Evolutionary conservation across 2,329 filamentous ascomycete genomes (phyloP).

Genomic region (Domatiomyces catenatus): DNA sequence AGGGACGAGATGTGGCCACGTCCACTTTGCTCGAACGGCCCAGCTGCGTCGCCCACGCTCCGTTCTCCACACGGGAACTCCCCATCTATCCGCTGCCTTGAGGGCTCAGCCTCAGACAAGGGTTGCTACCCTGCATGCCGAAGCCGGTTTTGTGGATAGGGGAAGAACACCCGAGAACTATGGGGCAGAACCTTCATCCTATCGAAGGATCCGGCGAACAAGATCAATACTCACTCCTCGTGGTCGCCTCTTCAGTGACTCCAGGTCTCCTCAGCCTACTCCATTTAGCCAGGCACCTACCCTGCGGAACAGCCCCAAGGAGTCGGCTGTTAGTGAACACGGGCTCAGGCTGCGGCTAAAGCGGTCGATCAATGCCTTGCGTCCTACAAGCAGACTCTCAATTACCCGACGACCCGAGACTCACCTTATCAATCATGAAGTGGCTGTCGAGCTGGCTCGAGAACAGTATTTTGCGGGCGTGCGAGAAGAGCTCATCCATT

Average conservation of each 20-base stretch:
- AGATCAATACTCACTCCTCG: conserved; percentile 34
- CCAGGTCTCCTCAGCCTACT: conserved; percentile 3
- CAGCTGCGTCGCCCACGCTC: conserved; percentile 3
- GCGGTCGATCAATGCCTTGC: conserved; percentile 30
- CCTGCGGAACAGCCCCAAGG: conserved; percentile 5
- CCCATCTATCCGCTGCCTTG: not conserved
- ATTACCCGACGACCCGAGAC: conserved; percentile 13
- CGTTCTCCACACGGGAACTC: conserved; percentile 1
- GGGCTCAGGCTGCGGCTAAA: conserved; percentile 18
- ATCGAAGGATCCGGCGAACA: conserved; percentile 31
- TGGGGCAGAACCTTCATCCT: conserved; percentile 31
- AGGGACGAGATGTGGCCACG: not conserved
- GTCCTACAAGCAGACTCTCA: conserved; percentile 17
- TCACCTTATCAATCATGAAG: conserved; percentile 19
- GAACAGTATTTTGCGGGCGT: conserved; percentile 21
- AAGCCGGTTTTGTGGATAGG: not conserved
- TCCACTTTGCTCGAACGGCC: not conserved
- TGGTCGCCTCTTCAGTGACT: conserved; percentile 15
- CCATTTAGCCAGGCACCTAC: conserved; percentile 4
- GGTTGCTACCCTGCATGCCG: not conserved
- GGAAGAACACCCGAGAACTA: conserved; percentile 13
- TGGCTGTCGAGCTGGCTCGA: conserved; percentile 28
- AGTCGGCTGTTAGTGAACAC: conserved; percentile 3
- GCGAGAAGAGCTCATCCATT: conserved; percentile 14
- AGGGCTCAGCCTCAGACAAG: not conserved